These are phyloP conservation scores for Nemania sp. DNA, from an alignment of 2,329 filamentous ascomycete species.

Conservation along the genomic window DNA sequence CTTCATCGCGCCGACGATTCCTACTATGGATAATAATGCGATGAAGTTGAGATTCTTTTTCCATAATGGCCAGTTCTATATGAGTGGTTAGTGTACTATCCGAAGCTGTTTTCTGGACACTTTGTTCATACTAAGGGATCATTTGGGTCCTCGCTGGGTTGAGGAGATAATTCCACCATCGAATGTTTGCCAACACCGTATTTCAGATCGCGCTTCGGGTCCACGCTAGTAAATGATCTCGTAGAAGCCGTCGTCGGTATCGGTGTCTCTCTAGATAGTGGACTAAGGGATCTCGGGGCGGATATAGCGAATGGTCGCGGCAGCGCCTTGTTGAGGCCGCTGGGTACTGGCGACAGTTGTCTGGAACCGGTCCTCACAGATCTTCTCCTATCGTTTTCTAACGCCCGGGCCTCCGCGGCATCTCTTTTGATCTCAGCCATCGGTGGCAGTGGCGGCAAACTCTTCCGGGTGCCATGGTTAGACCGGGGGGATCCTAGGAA, in stretches of 20 bases:
- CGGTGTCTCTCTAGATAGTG: slow-evolving; percentile 15
- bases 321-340: slow-evolving; percentile 20
- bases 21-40: slow-evolving; percentile 51
- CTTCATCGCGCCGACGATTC: slow-evolving; percentile 56
- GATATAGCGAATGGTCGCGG: slow-evolving; percentile 23
- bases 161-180: slow-evolving; percentile 54
- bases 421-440: slow-evolving; percentile 27
- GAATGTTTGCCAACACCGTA: slow-evolving; percentile 50
- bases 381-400: slow-evolving; percentile 4
- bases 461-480: slow-evolving; percentile 30
- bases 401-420: slow-evolving; percentile 10
- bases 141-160: slow-evolving; percentile 56
- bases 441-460: slow-evolving; percentile 34
- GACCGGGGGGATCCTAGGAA: slow-evolving; percentile 28
- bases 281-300: slow-evolving; percentile 23
- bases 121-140: slow-evolving; percentile 54
- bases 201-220: slow-evolving; percentile 47
- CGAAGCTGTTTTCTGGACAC: background rate
- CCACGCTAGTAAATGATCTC: slow-evolving; percentile 42
- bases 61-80: slow-evolving; percentile 59
- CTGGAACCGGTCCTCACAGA: slow-evolving; percentile 10
- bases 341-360: slow-evolving; percentile 17
- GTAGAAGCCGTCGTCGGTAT: slow-evolving; percentile 40
- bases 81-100: background rate
- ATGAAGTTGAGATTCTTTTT: slow-evolving; percentile 56